Base-by-base conservation (phyloP, 768 basidiomycete species). In the Auricularia sp. region DNA sequence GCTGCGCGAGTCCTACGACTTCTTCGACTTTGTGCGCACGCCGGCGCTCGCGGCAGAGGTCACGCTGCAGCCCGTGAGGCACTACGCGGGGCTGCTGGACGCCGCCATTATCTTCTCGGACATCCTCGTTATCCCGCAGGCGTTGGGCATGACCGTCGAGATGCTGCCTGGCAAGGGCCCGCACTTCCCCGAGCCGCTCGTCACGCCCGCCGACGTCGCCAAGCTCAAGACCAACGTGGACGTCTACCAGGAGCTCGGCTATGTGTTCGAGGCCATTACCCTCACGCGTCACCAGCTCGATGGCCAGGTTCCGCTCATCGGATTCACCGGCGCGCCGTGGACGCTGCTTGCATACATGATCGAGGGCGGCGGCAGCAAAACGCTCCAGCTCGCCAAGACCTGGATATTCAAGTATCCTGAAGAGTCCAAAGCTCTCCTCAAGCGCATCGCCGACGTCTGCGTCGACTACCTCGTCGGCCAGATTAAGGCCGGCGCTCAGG, bases 321-420 rank as follows among this genome's bases (percentile, higher is more conserved):
- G 97, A 11, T 99, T 99, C 77, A 92, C 87, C 72, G 97, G 96
- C 47, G 94, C 93, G 0, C 97, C 97, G 1, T 98, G 97, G 97
- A 99, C 97, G 3, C 83, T 98, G 62, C 94, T 99, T 77, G 85
- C 88, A 23, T 99, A 98, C 74, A 99, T 99, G 97, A 83, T 97
- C 70, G 97, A 98, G 74, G 97, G 97, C 7, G 96, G 95, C 4
- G 90, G 90, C 8, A 91, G 85, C 74, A 94, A 93, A 76, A 91
- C 90, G 14, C 84, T 91, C 69, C 88, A 91, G 67, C 94, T 95
- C 75, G 84, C 86, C 42, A 99, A 99, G 77, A 86, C 88, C 0
- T 99, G 97, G 96, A 73, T 98, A 5, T 98, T 92, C 80, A 88
- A 87, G 71, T 84, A 93, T 72, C 94, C 95, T 1, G 83, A 88